phyloP scores from a whole-genome alignment of 768 basidiomycete species.

The Lactarius tabidus region DNA sequence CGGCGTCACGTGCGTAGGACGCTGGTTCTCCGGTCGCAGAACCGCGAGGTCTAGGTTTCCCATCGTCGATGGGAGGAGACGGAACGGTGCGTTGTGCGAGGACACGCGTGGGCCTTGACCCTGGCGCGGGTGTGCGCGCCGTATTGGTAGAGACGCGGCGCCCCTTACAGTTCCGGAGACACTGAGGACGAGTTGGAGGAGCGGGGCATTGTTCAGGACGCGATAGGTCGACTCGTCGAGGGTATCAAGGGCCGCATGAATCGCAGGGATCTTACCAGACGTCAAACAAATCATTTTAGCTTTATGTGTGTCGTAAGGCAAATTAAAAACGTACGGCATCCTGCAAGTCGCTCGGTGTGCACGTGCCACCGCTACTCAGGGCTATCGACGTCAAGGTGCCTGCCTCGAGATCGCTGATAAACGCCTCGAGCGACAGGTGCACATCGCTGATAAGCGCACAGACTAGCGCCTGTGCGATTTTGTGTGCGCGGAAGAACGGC shows the following conservation, averaged over 20 bases:
- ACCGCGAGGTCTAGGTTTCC: slow-evolving; percentile 55
- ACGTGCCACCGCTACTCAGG: background rate
- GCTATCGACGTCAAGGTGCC: background rate
- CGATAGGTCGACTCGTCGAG: slow-evolving; percentile 6
- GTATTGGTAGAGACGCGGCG: background rate
- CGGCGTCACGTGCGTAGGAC: slow-evolving; percentile 59
- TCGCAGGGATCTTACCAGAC: slow-evolving; percentile 7
- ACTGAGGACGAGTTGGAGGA: slow-evolving; percentile 13
- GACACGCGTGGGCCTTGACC: background rate
- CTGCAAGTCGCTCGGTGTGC: slow-evolving; percentile 2
- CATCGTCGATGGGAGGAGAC: background rate
- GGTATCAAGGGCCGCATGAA: slow-evolving; percentile 14
- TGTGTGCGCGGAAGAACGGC: slow-evolving; percentile 17
- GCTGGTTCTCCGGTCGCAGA: slow-evolving; percentile 50
- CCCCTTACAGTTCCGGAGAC: background rate
- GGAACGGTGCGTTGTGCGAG: slow-evolving; percentile 11
- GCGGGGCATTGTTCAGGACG: background rate
- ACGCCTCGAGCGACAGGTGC: background rate
- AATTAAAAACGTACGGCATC: slow-evolving; percentile 13
- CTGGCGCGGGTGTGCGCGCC: background rate
- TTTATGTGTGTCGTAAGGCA: background rate
- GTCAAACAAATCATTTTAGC: background rate
- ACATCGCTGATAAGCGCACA: slow-evolving; percentile 9
- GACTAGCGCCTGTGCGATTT: slow-evolving; percentile 15
- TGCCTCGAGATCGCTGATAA: slow-evolving; percentile 11